Base-by-base conservation (phyloP, 345 rosid species). In the Boechera stricta region DNA sequence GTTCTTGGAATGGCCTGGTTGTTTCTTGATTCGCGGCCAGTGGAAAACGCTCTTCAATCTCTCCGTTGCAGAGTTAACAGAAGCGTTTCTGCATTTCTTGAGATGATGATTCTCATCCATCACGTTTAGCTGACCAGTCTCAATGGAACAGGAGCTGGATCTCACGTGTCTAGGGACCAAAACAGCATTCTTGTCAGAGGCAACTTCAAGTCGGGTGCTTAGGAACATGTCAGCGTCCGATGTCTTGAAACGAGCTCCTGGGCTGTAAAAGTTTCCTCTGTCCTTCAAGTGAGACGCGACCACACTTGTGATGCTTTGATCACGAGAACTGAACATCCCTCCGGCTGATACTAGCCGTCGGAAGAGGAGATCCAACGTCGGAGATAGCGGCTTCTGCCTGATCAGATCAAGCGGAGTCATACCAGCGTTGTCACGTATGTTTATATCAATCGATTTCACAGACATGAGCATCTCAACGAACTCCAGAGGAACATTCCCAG, bases 361-460 rank as follows among this genome's bases (percentile, higher is more conserved):
- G 8, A 87, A 85, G 9, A 91, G 76, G 45, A 89, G 84, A 79
- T 94, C 96, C 0, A 89, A 88, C 0, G 92, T 85, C 1, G 90
- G 88, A 66, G 91, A 86, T 5, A 62, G 83, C 4, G 94, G 93
- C 53, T 84, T 80, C 62, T 83, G 90, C 79, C 79, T 86, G 36
- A 94, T 91, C 4, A 92, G 86, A 82, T 91, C 98, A 7, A 91
- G 97, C 0, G 97, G 87, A 67, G 93, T 89, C 97, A 90, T 79
- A 60, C 94, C 92, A 64, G 90, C 78, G 5, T 76, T 82, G 64
- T 91, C 94, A 1, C 81, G 77, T 35, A 83, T 70, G 71, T 94
- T 94, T 18, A 94, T 88, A 72, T 90, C 73, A 49, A 90, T 87
- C 1, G 85, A 87, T 57, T 57, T 83, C 28, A 87, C 91, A 52